A percentile compares a stretch with the other conserved stretches of the same genome.
Evolutionary conservation across 768 basidiomycete species (phyloP).

Genomic region (Amanita muscaria): DNA sequence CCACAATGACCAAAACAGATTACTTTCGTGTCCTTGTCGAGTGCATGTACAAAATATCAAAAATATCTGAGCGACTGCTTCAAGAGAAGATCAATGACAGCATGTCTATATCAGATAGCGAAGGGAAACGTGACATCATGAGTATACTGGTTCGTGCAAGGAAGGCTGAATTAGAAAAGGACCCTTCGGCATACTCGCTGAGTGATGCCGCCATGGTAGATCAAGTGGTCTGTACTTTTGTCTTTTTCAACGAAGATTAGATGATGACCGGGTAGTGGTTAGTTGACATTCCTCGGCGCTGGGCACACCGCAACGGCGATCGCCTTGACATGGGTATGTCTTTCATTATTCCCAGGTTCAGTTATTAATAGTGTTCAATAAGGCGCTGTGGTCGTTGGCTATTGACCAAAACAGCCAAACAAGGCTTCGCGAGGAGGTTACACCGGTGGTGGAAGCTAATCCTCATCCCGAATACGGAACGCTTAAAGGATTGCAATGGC

Average conservation of each 20-base stretch:
- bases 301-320: too few relatives aligned
- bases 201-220: conserved; percentile 31
- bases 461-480: conserved; percentile 31
- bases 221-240: conserved; percentile 23
- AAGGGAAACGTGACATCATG: conserved; percentile 33
- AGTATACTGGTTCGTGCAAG: conserved; percentile 28
- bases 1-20: conserved; percentile 2
- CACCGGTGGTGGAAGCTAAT: conserved; percentile 23
- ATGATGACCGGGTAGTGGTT: background rate
- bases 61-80: conserved; percentile 26
- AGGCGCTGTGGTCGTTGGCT: too few relatives aligned
- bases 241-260: background rate
- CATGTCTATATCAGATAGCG: conserved; percentile 18
- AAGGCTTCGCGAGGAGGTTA: conserved; percentile 38
- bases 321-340: background rate
- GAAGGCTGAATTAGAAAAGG: conserved; percentile 20
- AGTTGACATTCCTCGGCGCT: background rate
- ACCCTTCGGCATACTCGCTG: conserved; percentile 22
- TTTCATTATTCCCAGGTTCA: too few relatives aligned
- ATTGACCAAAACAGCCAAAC: conserved; percentile 36
- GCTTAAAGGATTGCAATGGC: too few relatives aligned
- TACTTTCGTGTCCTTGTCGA: conserved; percentile 17
- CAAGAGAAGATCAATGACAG: conserved; percentile 24
- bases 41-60: conserved; percentile 25
- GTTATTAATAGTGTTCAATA: too few relatives aligned